Conservation (phyloP, 2,329 filamentous ascomycete genomes). For the Fusarium clavum region DNA sequence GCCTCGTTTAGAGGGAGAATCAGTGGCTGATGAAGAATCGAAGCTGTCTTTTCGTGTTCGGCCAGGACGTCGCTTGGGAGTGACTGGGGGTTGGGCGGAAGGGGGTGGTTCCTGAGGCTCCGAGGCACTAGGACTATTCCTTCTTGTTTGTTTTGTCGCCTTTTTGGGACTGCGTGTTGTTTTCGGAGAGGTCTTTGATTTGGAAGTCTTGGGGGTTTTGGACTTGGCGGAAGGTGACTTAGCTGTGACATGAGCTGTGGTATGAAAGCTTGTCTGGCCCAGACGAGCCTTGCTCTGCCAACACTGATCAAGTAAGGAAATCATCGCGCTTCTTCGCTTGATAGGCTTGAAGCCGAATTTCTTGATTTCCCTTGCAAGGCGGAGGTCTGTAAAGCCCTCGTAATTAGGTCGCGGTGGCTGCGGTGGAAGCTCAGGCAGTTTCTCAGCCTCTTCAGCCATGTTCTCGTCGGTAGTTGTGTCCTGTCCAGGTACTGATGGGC, state of each 20-base stretch:
- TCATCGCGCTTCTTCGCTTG: conserved; percentile 75
- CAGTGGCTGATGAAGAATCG: conserved; percentile 6
- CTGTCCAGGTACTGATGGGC: neutral
- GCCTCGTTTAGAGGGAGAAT: conserved; percentile 47
- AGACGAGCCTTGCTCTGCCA: conserved; percentile 69
- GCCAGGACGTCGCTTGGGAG: conserved; percentile 55
- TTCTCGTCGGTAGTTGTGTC: neutral
- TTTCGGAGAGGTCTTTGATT: conserved; percentile 17
- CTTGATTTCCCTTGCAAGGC: conserved; percentile 71
- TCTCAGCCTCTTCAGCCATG: neutral
- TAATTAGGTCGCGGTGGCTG: conserved; percentile 64
- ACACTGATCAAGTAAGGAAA: conserved; percentile 75
- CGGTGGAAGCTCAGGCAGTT: neutral
- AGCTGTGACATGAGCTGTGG: conserved; percentile 38
- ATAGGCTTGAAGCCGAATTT: conserved; percentile 79
- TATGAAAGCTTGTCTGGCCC: conserved; percentile 27
- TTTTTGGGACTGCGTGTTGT: conserved; percentile 35
- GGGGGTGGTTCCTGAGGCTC: conserved; percentile 52
- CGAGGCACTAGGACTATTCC: conserved; percentile 40
- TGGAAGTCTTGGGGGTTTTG: conserved; percentile 32
- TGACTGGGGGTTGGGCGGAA: conserved; percentile 49
- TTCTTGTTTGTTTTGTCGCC: conserved; percentile 52
- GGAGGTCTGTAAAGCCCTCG: conserved; percentile 69
- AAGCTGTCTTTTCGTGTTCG: conserved; percentile 55
- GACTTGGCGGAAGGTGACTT: conserved; percentile 28